Conservation (phyloP, 2,329 filamentous ascomycete species). For the Neospermospora avenae region DNA sequence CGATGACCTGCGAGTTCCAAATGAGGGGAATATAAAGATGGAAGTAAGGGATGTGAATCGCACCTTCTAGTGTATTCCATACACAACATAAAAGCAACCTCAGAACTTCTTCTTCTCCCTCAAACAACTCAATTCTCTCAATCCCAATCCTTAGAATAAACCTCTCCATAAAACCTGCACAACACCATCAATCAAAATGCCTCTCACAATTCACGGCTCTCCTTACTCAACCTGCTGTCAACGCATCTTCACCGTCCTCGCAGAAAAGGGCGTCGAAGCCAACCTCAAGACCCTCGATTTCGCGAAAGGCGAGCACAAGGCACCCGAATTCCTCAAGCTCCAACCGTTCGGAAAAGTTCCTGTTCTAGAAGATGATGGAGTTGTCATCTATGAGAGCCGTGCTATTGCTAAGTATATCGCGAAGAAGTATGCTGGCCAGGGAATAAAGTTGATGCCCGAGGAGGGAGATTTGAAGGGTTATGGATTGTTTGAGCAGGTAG, state of each 20-base stretch:
- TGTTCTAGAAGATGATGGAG: conserved; percentile 36
- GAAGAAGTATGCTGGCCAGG: conserved; percentile 33
- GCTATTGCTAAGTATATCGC: conserved; percentile 34
- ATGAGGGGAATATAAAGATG: too few relatives aligned
- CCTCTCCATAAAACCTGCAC: conserved; percentile 2
- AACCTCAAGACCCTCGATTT: conserved; percentile 32
- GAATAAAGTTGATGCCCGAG: conserved; percentile 28
- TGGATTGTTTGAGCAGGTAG: conserved; percentile 28
- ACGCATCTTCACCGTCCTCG: conserved; percentile 31
- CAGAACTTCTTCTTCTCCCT: too few relatives aligned
- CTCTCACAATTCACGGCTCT: conserved; percentile 35
- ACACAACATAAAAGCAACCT: too few relatives aligned
- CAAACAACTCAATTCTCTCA: background rate
- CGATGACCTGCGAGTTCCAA: too few relatives aligned
- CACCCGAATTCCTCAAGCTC: conserved; percentile 24
- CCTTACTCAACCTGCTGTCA: conserved; percentile 29
- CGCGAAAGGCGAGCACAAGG: conserved; percentile 30
- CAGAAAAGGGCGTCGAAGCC: conserved; percentile 33
- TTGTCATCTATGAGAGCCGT: conserved; percentile 34
- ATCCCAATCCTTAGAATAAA: background rate
- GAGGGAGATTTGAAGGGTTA: conserved; percentile 27
- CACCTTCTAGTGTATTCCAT: too few relatives aligned
- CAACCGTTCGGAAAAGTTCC: conserved; percentile 39
- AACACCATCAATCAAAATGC: conserved; percentile 29
- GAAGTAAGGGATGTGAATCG: background rate